Conservation (phyloP, 2,329 filamentous ascomycete species). For the Thielaviopsis musarum region DNA sequence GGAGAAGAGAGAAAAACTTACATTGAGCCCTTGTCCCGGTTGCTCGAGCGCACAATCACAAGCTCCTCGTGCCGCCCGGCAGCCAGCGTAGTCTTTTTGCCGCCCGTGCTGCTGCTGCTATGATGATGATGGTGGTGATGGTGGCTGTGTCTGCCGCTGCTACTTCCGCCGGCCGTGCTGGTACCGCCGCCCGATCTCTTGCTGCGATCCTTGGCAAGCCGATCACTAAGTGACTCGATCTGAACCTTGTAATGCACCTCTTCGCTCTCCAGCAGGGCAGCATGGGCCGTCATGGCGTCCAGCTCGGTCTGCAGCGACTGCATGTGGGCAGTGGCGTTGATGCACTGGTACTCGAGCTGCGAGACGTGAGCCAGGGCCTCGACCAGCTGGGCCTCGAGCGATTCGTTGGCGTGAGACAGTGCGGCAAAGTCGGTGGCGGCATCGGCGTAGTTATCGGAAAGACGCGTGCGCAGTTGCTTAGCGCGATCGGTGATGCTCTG, state of each 20-base stretch:
- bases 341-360: slow-evolving; percentile 6
- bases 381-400: slow-evolving; percentile 2
- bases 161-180: background rate
- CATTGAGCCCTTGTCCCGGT: slow-evolving; percentile 7
- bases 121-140: slow-evolving; percentile 1
- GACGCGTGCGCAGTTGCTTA: background rate
- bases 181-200: background rate
- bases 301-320: slow-evolving; percentile 4
- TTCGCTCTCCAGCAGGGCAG: slow-evolving; percentile 4
- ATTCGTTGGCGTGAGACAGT: slow-evolving; percentile 6
- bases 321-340: slow-evolving; percentile 4
- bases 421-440: slow-evolving; percentile 3
- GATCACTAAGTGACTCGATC: slow-evolving; percentile 9
- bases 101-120: background rate
- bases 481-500: background rate
- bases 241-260: slow-evolving; percentile 11
- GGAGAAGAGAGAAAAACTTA: slow-evolving; percentile 2
- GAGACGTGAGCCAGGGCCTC: background rate
- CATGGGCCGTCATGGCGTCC: slow-evolving; percentile 4
- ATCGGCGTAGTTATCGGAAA: slow-evolving; percentile 1
- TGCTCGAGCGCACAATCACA: slow-evolving; percentile 7
- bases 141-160: background rate
- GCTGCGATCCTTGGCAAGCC: slow-evolving; percentile 2
- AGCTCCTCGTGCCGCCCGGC: slow-evolving; percentile 6
- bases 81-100: slow-evolving; percentile 1